phyloP scores from a whole-genome alignment of 495 filamentous ascomycete genomes.

The Lasiosphaeria ovina region DNA sequence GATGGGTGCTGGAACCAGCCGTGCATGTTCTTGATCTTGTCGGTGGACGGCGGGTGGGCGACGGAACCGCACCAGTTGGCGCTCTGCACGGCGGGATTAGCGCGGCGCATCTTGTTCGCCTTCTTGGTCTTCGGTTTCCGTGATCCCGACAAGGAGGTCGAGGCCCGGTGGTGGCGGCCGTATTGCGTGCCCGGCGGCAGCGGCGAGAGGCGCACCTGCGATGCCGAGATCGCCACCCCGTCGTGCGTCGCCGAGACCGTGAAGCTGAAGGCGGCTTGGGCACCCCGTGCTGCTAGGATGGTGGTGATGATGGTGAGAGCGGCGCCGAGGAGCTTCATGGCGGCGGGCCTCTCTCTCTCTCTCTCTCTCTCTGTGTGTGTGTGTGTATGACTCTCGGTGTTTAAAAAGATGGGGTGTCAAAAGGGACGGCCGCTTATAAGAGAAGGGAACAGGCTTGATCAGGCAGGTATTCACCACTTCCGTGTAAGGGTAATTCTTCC shows the following conservation, averaged over 20 bases:
- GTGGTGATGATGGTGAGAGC: neutral
- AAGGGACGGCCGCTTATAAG: too few relatives aligned
- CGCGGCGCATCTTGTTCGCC: slow-evolving; percentile 11
- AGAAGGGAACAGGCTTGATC: too few relatives aligned
- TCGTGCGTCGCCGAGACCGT: slow-evolving; percentile 23
- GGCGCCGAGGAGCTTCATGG: slow-evolving; percentile 15
- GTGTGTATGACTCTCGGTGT: too few relatives aligned
- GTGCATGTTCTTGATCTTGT: slow-evolving; percentile 29
- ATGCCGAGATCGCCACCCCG: slow-evolving; percentile 25
- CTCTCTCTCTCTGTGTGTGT: too few relatives aligned
- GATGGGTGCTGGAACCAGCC: slow-evolving; percentile 25
- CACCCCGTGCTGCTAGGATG: too few relatives aligned
- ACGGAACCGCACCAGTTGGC: slow-evolving; percentile 36
- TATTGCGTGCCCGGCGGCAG: slow-evolving; percentile 9
- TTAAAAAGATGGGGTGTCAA: too few relatives aligned
- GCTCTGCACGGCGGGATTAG: slow-evolving; percentile 19
- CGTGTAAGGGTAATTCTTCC: too few relatives aligned
- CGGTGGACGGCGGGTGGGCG: slow-evolving; percentile 16
- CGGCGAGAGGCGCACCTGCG: slow-evolving; percentile 28
- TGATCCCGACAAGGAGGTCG: too few relatives aligned
- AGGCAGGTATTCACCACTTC: too few relatives aligned
- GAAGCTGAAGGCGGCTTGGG: slow-evolving; percentile 5
- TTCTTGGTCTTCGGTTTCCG: neutral
- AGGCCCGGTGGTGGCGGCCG: too few relatives aligned
- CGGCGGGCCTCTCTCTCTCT: neutral